Evolutionary conservation across 1,139 yeast species (phyloP).

Genomic region (Eremothecium sinecaudum): DNA sequence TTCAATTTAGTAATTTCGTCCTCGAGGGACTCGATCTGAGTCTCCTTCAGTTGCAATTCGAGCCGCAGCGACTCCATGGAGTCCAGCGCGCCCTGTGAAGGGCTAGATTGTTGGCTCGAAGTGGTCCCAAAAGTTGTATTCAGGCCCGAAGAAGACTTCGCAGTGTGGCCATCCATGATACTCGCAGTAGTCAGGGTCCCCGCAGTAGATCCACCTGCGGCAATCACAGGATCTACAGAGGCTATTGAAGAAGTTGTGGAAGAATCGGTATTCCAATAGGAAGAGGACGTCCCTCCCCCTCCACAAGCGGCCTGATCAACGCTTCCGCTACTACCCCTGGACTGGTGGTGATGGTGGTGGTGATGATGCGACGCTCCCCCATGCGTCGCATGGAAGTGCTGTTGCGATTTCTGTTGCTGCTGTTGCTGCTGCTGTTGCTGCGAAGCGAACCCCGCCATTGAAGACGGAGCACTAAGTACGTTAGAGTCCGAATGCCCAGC

Average conservation of each 20-base stretch:
- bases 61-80: constrained; percentile 18
- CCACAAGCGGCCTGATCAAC: constrained; percentile 2
- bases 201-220: constrained; percentile 7
- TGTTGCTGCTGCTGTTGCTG: constrained; percentile 4
- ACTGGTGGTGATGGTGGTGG: constrained; percentile 3
- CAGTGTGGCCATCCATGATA: constrained; percentile 6
- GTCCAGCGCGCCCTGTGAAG: constrained; percentile 6
- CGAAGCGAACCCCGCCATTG: constrained; percentile 1
- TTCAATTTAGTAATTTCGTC: constrained; percentile 31
- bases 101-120: constrained; percentile 2
- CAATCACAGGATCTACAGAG: constrained; percentile 6
- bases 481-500: background rate
- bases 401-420: background rate
- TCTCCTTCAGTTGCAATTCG: constrained; percentile 33
- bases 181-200: constrained; percentile 10
- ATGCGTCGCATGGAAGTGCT: background rate
- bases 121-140: constrained; percentile 10
- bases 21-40: constrained; percentile 34
- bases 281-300: background rate
- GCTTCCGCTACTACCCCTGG: constrained; percentile 4
- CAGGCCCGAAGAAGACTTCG: constrained; percentile 7
- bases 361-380: constrained; percentile 1
- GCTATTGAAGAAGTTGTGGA: constrained; percentile 5
- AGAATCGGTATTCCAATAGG: constrained; percentile 8
- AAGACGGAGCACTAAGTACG: constrained; percentile 4